These are phyloP conservation scores for Heliamphora exappendiculata DNA, from an alignment of 148 eudicot genomes.

Conservation along the genomic window DNA sequence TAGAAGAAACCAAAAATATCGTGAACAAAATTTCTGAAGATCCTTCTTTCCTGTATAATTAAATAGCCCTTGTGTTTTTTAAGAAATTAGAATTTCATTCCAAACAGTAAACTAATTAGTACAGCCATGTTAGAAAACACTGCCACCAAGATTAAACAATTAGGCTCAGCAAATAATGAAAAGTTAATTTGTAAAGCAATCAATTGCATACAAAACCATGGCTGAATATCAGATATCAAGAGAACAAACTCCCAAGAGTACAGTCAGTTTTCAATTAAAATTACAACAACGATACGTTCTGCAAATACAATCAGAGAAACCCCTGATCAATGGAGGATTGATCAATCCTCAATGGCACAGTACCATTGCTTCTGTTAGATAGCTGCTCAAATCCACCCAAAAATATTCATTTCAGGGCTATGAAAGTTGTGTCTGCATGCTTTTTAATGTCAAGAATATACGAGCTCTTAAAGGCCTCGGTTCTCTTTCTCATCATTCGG, in stretches of 20 bases:
- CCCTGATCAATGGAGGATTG: constrained; percentile 4
- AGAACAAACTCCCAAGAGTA: neutral
- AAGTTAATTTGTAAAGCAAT: neutral
- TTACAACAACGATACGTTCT: neutral
- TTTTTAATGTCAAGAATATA: no score
- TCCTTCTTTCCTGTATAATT: no score
- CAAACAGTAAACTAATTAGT: neutral
- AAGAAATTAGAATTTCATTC: neutral
- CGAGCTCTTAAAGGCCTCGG: constrained; percentile 26
- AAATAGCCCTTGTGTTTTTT: neutral
- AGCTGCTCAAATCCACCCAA: neutral
- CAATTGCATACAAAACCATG: neutral
- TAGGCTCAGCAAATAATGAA: neutral
- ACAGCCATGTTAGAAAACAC: no score
- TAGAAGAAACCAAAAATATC: neutral
- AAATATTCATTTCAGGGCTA: neutral
- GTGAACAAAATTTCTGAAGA: no score
- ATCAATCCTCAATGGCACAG: neutral
- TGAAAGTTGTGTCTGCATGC: no score
- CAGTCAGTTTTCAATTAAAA: neutral
- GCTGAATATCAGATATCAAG: neutral
- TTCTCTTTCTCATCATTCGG: constrained; percentile 59
- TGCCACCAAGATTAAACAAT: no score
- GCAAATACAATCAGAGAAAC: neutral
- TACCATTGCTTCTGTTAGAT: neutral